Evolutionary conservation across 306 rosid species (phyloP).

Genomic region (Begonia fuchsioides): DNA sequence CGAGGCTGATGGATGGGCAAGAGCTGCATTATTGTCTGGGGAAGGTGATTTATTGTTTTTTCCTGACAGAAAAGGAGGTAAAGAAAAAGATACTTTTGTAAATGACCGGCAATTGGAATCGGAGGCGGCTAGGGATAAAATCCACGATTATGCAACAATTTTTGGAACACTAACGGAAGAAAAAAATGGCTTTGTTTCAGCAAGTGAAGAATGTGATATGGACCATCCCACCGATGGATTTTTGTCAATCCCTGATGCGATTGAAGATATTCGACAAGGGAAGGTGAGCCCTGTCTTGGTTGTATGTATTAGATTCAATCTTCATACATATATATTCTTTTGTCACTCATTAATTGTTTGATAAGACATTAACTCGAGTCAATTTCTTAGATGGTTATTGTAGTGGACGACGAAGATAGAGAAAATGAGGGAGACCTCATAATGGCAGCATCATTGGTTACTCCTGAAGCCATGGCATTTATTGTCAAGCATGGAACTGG

Average conservation of each 20-base stretch:
- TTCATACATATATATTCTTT: not conserved
- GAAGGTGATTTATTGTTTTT: slow-evolving; percentile 30
- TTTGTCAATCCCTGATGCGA: slow-evolving; percentile 67
- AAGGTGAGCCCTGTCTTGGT: slow-evolving; percentile 34
- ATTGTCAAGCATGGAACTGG: slow-evolving; percentile 87
- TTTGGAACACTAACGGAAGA: slow-evolving; percentile 23
- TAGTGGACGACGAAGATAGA: slow-evolving; percentile 82
- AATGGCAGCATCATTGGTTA: slow-evolving; percentile 76
- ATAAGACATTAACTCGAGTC: not conserved
- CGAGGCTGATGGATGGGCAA: slow-evolving; percentile 15
- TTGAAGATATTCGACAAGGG: slow-evolving; percentile 77
- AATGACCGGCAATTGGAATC: not conserved
- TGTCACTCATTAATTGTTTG: slow-evolving; percentile 1
- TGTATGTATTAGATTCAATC: not conserved
- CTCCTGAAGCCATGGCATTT: slow-evolving; percentile 93
- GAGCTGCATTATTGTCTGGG: slow-evolving; percentile 23
- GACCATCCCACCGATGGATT: slow-evolving; percentile 59
- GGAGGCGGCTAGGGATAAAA: slow-evolving; percentile 10
- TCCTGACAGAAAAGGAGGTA: slow-evolving; percentile 2
- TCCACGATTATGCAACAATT: slow-evolving; percentile 13
- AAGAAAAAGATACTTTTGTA: slow-evolving; percentile 1
- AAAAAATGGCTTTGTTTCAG: slow-evolving; percentile 13
- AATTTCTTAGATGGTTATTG: slow-evolving; percentile 57
- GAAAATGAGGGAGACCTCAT: slow-evolving; percentile 91
- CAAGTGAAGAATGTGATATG: slow-evolving; percentile 36